Evolutionary conservation across 2,329 filamentous ascomycete genomes (phyloP), one percentile per base, ranked within the genome.

Genomic region (Ceratocystis diversiconidia): DNA sequence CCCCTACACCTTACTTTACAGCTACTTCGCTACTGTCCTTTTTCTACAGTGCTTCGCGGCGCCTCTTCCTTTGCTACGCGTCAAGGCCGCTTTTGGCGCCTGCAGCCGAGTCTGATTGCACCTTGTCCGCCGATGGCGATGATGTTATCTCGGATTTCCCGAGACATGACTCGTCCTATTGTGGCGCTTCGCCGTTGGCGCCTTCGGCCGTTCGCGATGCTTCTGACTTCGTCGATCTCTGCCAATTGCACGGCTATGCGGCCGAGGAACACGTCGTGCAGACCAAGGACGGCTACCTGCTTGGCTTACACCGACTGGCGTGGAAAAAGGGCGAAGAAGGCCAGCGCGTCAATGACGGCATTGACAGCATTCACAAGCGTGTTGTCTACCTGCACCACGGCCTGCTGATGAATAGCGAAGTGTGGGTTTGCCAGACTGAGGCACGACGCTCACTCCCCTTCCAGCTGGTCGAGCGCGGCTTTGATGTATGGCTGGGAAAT

Each of bases 401-500:
- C 7, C 81, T 99, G 66, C 82, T 99, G 72, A 99, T 99, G 94
- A 97, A 96, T 76, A 96, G 91, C 71, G 94, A 99, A 75, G 92
- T 99, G 43, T 99, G 94, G 94, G 90, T 97, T 7, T 95, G 90
- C 72, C 77, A 92, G 73, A 95, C 92, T 0, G 89, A 96, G 70
- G 85, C 87, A 70, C 83, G 95, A 74, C 83, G 92, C 70, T 92
- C 88, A 70, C 79, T 99, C 48, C 90, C 94, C 0, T 97, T 99
- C 73, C 83, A 88, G 70, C 79, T 99, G 55, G 90, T 95, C 0
- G 90, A 96, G 72, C 83, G 84, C 71, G 94, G 94, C 2, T 99
- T 95, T 71, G 94, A 99, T 78, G 92, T 97, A 69, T 99, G 94
- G 90, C 80, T 99, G 68, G 94, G 94, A 62, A 99, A 99, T 75